A percentile compares a stretch with the other conserved stretches of the same genome.
Evolutionary conservation across 495 filamentous ascomycete species (phyloP).

Genomic region (Patellaria atrata): DNA sequence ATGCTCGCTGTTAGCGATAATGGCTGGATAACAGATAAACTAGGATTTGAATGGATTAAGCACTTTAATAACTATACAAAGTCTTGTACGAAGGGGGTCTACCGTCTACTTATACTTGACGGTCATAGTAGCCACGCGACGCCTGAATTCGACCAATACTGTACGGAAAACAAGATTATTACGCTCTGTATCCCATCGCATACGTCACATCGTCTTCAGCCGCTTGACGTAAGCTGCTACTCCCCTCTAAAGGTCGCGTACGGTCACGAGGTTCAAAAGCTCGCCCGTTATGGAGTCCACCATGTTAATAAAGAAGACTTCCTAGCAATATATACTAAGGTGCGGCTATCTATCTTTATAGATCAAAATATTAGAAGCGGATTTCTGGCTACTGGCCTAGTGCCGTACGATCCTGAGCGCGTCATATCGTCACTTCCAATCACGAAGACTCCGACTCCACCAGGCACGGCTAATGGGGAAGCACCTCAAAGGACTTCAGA

Average conservation of each 20-base stretch:
- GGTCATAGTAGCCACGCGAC: conserved; percentile 1
- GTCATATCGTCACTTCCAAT: conserved; percentile 3
- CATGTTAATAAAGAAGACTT: conserved; percentile 5
- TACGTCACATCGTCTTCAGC: conserved; percentile 2
- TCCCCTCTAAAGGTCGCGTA: conserved; percentile 2
- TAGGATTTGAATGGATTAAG: no score
- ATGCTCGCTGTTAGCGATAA: conserved; percentile 8
- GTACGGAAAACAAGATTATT: conserved; percentile 8
- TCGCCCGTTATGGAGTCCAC: conserved; percentile 1
- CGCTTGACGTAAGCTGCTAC: conserved; percentile 6
- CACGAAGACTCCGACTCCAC: no score
- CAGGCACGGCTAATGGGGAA: no score
- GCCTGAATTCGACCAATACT: conserved; percentile 4
- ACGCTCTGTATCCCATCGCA: conserved; percentile 10
- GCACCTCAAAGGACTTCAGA: no score
- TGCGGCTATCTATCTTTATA: not conserved
- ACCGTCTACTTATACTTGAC: conserved; percentile 1
- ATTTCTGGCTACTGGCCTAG: conserved; percentile 5
- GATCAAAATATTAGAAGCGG: conserved; percentile 3
- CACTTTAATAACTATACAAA: no score
- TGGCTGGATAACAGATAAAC: conserved; percentile 11
- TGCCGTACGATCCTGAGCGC: conserved; percentile 2
- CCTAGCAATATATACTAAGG: not conserved
- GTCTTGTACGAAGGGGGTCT: no score
- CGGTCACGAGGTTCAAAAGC: conserved; percentile 2